A percentile compares a stretch with the other conserved stretches of the same genome.
phyloP scores from a whole-genome alignment of 768 basidiomycete genomes.

The Mycena filopes region DNA sequence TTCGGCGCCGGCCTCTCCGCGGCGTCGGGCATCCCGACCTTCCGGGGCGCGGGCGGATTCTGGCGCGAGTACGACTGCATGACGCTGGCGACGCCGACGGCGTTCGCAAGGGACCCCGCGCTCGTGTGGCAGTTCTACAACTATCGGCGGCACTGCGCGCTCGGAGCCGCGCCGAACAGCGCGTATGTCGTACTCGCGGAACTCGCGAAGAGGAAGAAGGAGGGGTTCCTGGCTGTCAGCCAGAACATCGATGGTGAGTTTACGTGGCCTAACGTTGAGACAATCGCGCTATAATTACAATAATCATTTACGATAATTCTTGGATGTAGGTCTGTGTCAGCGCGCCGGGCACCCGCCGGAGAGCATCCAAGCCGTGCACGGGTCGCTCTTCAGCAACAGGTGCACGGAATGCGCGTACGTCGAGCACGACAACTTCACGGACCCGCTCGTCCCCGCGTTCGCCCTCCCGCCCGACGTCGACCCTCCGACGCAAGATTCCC shows the following conservation, averaged over 20 bases:
- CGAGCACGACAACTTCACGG: slow-evolving; percentile 17
- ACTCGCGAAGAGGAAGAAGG: slow-evolving; percentile 12
- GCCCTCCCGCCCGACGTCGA: slow-evolving; percentile 13
- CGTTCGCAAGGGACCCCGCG: slow-evolving; percentile 12
- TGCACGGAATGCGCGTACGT: slow-evolving; percentile 15
- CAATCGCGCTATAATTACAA: too few relatives aligned
- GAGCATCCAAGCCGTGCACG: slow-evolving; percentile 15
- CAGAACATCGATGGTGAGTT: slow-evolving; percentile 21
- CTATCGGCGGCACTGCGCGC: slow-evolving; percentile 13
- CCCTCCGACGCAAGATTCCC: slow-evolving; percentile 12
- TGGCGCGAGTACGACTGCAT: slow-evolving; percentile 25
- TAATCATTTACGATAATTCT: too few relatives aligned
- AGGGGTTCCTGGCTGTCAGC: slow-evolving; percentile 14
- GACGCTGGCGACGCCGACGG: slow-evolving; percentile 20
- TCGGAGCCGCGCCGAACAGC: neutral
- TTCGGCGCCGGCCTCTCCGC: slow-evolving; percentile 24
- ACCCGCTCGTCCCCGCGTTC: slow-evolving; percentile 21
- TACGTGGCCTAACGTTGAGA: too few relatives aligned
- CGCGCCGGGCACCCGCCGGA: slow-evolving; percentile 15
- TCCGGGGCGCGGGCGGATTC: slow-evolving; percentile 21
- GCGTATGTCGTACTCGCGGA: slow-evolving; percentile 16
- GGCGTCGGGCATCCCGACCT: slow-evolving; percentile 21
- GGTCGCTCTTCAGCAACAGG: slow-evolving; percentile 16
- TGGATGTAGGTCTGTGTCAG: slow-evolving; percentile 9
- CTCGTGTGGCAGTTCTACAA: slow-evolving; percentile 26